Base-by-base conservation (phyloP, 2,329 filamentous ascomycete species). In the Onygenales sp. region DNA sequence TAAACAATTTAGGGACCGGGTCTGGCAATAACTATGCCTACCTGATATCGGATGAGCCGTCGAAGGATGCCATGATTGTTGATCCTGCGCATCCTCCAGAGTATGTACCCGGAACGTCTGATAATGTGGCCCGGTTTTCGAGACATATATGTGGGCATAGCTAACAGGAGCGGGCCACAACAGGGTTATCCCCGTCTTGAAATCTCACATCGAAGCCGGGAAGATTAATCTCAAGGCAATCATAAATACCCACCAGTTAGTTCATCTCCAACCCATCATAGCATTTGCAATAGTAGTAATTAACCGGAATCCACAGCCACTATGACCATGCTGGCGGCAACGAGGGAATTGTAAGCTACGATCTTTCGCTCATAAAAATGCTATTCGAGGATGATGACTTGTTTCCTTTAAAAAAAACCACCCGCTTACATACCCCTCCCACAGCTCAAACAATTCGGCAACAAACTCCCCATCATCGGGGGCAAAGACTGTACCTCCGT, bases 171-270 rank as follows among this genome's bases (percentile, higher is more conserved):
- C 10, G 5, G 3, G 13, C 21, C 17, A 3, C 32, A 9, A 5
- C 51, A 85, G 82, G 61, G 82, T 85, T 4, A 67, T 80, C 3
- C 82, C 83, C 10, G 75, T 79, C 8, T 72, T 98, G 51, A 85
- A 92, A 67, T 79, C 90, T 59, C 84, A 87, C 55, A 85, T 88
- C 5, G 72, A 83, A 42, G 73, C 76, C 21, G 85, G 86, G 13
- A 80, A 82, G 61, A 88, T 95, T 65, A 91, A 94, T 62, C 74
- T 98, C 57, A 90, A 80, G 27, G 87, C 85, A 49, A 95, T 98
- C 65, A 84, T 97, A 63, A 98, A 98, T 67, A 98, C 93, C 1
- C 93, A 98, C 65, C 92, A 97, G 91, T 95, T 75, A 71, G 87
- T 70, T 37, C 36, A 3, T 17, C 13, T 11, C 13, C 45, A 10